Conservation (phyloP, 148 eudicot species). For the Linanthus parryae region DNA sequence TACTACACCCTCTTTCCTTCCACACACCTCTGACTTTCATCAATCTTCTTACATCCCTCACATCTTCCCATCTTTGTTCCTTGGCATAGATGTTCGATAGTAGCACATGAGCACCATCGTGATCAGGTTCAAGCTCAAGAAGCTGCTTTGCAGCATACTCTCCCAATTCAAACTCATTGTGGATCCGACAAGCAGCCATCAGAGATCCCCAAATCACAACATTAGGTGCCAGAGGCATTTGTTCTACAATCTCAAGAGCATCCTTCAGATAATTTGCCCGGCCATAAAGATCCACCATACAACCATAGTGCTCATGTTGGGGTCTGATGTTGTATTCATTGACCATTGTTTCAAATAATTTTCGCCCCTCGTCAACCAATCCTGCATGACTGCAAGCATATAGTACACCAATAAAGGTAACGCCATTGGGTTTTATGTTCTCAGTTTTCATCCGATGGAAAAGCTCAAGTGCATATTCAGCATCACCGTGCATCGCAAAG, state of each 20-base stretch:
- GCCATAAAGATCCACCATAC: conserved; percentile 55
- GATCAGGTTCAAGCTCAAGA: conserved; percentile 42
- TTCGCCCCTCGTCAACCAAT: conserved; percentile 36
- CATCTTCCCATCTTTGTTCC: conserved; percentile 33
- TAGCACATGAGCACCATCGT: conserved; percentile 45
- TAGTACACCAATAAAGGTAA: conserved; percentile 48
- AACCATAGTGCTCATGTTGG: conserved; percentile 41
- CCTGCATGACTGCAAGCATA: conserved; percentile 64
- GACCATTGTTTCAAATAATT: conserved; percentile 33
- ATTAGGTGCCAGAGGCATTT: conserved; percentile 48
- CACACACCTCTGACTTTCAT: conserved; percentile 32
- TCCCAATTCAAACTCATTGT: conserved; percentile 40
- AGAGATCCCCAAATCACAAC: conserved; percentile 52
- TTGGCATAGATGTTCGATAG: conserved; percentile 45
- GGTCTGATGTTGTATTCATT: conserved; percentile 34
- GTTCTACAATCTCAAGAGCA: conserved; percentile 40
- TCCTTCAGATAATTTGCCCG: conserved; percentile 35
- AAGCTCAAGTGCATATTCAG: conserved; percentile 24
- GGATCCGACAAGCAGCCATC: conserved; percentile 41
- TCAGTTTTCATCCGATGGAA: conserved; percentile 34
- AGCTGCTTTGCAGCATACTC: conserved; percentile 47
- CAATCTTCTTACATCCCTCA: conserved; percentile 28
- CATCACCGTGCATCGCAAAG: conserved; percentile 40
- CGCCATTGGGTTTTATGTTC: conserved; percentile 35
- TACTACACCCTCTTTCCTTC: conserved; percentile 40